Base-by-base conservation (phyloP, 1,139 yeast species). In the Lodderomyces theae region DNA sequence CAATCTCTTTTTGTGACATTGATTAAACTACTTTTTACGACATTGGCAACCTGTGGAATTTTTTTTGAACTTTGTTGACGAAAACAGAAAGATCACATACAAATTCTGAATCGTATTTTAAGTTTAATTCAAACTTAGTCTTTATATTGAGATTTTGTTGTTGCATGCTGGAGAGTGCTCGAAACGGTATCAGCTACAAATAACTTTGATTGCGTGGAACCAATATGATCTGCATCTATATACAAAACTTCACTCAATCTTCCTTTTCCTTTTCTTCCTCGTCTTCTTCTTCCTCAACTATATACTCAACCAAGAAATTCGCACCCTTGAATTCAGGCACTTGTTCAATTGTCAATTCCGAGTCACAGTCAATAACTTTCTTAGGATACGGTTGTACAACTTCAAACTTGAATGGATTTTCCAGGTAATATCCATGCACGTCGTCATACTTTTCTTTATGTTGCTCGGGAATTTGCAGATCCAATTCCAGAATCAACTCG, bases 301-400 rank as follows among this genome's bases (percentile, higher is more conserved):
- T 49, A 42, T 51, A 59, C 50, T 72, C 77, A 10, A 72, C 71
- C 28, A 71, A 53, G 31, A 72, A 54, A 33, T 65, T 66, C 23
- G 69, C 75, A 3, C 77, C 77, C 40, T 57, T 57, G 34, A 71
- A 58, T 34, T 66, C 66, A 17, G 50, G 50, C 8, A 61, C 55
- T 4, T 50, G 53, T 2, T 51, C 51, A 10, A 68, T 57, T 4
- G 29, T 23, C 39, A 36, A 19, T 1, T 48, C 40, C 3, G 42
- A 42, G 13, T 44, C 47, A 4, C 51, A 42, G 4, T 37, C 35
- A 30, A 68, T 56, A 2, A 64, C 56, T 44, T 60, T 62, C 46
- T 66, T 69, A 13, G 77, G 77, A 43, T 66, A 66, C 16, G 77
- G 77, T 47, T 70, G 74, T 32, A 70, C 54, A 15, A 72, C 49